These are phyloP conservation scores for Colletotrichum sp. DNA, from an alignment of 2,329 filamentous ascomycete genomes.

Conservation along the genomic window DNA sequence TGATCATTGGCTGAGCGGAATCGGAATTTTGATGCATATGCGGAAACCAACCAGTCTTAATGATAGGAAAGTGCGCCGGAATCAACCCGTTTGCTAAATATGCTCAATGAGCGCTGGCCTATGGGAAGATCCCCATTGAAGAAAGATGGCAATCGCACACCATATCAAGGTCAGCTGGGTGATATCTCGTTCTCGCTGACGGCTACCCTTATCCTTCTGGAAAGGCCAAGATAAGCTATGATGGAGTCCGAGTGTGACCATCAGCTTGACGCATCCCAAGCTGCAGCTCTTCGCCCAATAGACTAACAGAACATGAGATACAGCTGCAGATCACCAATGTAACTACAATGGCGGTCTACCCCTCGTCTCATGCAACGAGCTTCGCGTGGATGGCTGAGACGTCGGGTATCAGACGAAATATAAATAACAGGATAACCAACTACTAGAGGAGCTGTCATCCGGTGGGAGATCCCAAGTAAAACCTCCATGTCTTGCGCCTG, in stretches of 20 bases:
- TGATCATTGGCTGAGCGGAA: not conserved
- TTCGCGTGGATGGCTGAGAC: not conserved
- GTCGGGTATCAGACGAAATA: not conserved
- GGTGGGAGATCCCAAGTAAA: not conserved
- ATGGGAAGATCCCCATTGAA: not conserved
- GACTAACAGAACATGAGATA: not conserved
- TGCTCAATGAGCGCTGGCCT: not conserved
- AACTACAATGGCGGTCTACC: not conserved
- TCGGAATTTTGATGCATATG: not conserved
- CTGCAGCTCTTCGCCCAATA: not conserved
- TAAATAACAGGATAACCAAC: not conserved
- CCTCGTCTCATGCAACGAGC: not conserved
- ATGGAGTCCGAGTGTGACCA: not conserved
- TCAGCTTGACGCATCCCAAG: not conserved
- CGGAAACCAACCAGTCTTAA: not conserved
- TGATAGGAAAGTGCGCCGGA: not conserved
- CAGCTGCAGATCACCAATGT: not conserved
- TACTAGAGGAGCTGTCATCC: not conserved
- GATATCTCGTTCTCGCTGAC: not conserved
- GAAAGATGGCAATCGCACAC: not conserved
- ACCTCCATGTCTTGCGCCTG: not conserved
- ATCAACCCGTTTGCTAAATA: not conserved
- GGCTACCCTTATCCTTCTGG: not conserved
- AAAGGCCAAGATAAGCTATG: not conserved
- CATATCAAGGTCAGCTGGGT: not conserved